Conservation (phyloP, 768 basidiomycete genomes). For the Lanmaoa pseudosensibilis region DNA sequence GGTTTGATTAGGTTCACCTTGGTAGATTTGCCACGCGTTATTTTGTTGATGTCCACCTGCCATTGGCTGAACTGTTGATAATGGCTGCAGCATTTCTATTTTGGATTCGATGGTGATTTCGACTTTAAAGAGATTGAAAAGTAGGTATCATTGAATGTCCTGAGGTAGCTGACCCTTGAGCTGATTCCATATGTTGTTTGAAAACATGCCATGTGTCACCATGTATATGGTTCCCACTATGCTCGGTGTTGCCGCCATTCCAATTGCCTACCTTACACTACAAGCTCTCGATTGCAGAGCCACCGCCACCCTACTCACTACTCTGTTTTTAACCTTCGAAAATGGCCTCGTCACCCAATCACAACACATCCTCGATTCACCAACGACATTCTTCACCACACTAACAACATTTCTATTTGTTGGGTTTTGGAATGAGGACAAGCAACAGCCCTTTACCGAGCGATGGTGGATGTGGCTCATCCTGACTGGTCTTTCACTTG, state of each 20-base stretch:
- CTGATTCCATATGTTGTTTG: constrained; percentile 61
- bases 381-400: too few relatives aligned
- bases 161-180: background rate
- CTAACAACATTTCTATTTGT: constrained; percentile 85
- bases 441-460: constrained; percentile 75
- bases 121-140: constrained; percentile 98
- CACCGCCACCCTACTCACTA: constrained; percentile 87
- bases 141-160: constrained; percentile 45
- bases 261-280: constrained; percentile 89
- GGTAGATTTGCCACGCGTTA: constrained; percentile 94
- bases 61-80: constrained; percentile 92
- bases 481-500: constrained; percentile 85
- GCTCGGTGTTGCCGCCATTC: constrained; percentile 87
- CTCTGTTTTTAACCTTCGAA: constrained; percentile 93
- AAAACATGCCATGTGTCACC: constrained; percentile 88
- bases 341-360: constrained; percentile 96
- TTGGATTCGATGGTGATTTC: constrained; percentile 89
- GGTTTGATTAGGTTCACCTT: constrained; percentile 98
- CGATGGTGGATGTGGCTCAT: constrained; percentile 93
- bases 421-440: constrained; percentile 90
- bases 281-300: constrained; percentile 91
- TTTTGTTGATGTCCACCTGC: constrained; percentile 96
- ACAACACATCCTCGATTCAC: constrained; percentile 95
- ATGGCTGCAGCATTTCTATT: constrained; percentile 85
- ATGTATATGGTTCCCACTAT: constrained; percentile 96